Percentiles rank a stretch among this genome's conserved stretches.
These are phyloP conservation scores for Arthrobotrys pseudoclavata DNA, from an alignment of 2,329 filamentous ascomycete species.

Conservation along the genomic window DNA sequence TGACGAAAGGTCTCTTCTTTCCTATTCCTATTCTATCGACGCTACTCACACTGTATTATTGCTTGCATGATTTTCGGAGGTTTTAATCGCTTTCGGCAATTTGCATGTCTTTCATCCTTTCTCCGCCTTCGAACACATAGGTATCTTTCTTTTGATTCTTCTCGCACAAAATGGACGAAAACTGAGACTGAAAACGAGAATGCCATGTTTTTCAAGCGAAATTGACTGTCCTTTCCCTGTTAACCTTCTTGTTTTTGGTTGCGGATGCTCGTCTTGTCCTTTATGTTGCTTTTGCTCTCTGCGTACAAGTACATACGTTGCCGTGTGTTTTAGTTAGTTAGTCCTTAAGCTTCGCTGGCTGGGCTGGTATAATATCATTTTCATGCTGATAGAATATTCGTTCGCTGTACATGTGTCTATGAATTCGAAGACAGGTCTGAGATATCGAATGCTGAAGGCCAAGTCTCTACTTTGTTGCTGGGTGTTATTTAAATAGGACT, in stretches of 20 bases:
- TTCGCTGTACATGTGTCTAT: background rate
- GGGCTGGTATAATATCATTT: slow-evolving; percentile 27
- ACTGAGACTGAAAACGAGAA: background rate
- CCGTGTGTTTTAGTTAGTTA: background rate
- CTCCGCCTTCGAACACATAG: background rate
- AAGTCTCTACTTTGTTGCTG: background rate
- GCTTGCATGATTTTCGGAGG: slow-evolving; percentile 55
- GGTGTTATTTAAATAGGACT: no score
- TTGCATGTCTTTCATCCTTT: slow-evolving; percentile 13
- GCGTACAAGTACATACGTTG: slow-evolving; percentile 11
- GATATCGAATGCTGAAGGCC: background rate
- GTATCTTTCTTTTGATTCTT: slow-evolving; percentile 2
- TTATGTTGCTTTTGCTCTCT: slow-evolving; percentile 1
- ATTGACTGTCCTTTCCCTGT: background rate
- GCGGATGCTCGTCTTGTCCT: background rate
- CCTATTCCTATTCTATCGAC: slow-evolving; percentile 16
- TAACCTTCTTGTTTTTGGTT: background rate
- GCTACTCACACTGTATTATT: slow-evolving; percentile 38
- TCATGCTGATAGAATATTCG: slow-evolving; percentile 8
- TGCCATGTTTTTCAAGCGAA: background rate
- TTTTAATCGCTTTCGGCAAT: slow-evolving; percentile 42
- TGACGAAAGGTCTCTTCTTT: slow-evolving; percentile 19
- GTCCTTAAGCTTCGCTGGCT: slow-evolving; percentile 21
- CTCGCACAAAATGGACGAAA: slow-evolving; percentile 21
- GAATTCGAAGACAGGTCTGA: background rate